Conservation (phyloP, 2,329 filamentous ascomycete genomes). For the Aspergillus sp. region DNA sequence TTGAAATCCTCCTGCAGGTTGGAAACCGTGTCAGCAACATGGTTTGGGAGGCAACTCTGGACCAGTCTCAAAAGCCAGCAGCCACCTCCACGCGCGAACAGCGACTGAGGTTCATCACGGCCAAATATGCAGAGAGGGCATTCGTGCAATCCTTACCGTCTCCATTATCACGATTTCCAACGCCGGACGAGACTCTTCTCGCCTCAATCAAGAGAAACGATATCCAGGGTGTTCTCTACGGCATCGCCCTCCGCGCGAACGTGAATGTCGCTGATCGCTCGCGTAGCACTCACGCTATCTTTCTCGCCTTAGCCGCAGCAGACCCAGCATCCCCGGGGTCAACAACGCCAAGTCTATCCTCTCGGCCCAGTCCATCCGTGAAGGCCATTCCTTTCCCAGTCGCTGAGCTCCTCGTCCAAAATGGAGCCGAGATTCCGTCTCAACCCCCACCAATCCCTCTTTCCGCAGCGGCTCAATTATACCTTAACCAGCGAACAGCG, state of each 20-base stretch:
- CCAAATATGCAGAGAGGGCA: conserved; percentile 84
- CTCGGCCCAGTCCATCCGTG: conserved; percentile 35
- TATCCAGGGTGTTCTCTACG: conserved; percentile 88
- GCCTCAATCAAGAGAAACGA: conserved; percentile 96
- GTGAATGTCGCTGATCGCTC: conserved; percentile 85
- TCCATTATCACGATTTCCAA: conserved; percentile 72
- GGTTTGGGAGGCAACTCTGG: conserved; percentile 88
- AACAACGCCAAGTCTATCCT: conserved; percentile 36
- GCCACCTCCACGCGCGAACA: conserved; percentile 83
- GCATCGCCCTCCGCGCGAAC: conserved; percentile 79
- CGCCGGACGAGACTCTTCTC: conserved; percentile 82
- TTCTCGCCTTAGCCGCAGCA: conserved; percentile 85
- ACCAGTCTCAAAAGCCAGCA: conserved; percentile 69
- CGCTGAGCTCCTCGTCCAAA: conserved; percentile 88
- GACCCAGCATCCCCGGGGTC: conserved; percentile 76
- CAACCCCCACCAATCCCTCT: conserved; percentile 79
- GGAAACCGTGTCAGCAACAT: conserved; percentile 95
- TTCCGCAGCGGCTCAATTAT: conserved; percentile 74
- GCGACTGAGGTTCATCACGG: conserved; percentile 88
- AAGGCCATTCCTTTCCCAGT: conserved; percentile 72
- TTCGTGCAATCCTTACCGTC: conserved; percentile 74
- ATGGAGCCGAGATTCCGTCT: conserved; percentile 82
- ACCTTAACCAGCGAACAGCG: conserved; percentile 72
- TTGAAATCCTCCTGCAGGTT: conserved; percentile 86
- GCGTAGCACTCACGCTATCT: conserved; percentile 83